Evolutionary conservation across 176 grass and related monocot species (phyloP), one percentile per base, ranked within the genome.

Genomic region (Musa schizocarpa): DNA sequence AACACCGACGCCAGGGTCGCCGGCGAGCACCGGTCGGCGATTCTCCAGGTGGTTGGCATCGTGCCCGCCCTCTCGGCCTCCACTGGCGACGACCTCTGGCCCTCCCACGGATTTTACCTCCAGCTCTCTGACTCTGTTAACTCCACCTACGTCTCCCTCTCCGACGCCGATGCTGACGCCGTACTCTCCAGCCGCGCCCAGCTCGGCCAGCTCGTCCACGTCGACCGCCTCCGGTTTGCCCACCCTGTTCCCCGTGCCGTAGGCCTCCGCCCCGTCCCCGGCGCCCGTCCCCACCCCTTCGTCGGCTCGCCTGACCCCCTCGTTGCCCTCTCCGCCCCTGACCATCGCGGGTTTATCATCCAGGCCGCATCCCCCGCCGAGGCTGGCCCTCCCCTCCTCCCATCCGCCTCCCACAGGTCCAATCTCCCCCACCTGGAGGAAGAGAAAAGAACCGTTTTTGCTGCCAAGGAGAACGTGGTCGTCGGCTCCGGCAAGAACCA

Each of bases 51-150:
- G 16, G 88, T 85, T 5, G 93, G 81, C 1, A 91, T 96, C 34
- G 85, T 96, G 2, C 93, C 93, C 0, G 93, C 90, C 1, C 88
- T 93, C 12, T 88, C 93, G 0, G 89, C 93, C 51, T 96, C 89
- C 48, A 90, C 93, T 21, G 75, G 85, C 55, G 87, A 97, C 68
- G 83, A 89, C 79, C 90, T 97, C 65, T 81, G 86, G 79, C 93
- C 93, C 5, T 68, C 90, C 43, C 86, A 93, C 43, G 93, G 90
- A 16, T 90, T 92, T 75, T 89, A 86, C 87, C 81, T 97, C 65
- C 90, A 97, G 77, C 85, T 97, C 62, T 97, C 93, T 26, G 93
- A 97, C 72, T 85, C 90, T 23, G 3, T 78, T 29, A 83, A 96
- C 79, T 96, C 85, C 77, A 96, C 93, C 71, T 96, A 88, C 66